Base-by-base conservation (phyloP, 148 eudicot genomes). In the Simmondsia chinensis region DNA sequence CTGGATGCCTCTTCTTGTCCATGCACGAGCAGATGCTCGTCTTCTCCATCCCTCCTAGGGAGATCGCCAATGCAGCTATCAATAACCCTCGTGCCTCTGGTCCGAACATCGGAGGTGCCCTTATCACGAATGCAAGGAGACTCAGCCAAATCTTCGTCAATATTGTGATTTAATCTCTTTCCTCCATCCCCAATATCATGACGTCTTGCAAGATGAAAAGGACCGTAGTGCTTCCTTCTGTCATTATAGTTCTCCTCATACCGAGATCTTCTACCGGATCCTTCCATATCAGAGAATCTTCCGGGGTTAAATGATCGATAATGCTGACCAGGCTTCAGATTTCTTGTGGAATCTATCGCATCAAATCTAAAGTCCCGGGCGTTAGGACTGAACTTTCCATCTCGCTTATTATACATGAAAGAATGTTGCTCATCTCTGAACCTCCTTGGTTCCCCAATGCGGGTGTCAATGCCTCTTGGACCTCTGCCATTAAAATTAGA, bases 11-110 rank as follows among this genome's bases (percentile, higher is more conserved):
- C n/a, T n/a, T 70, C 65, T 43, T 47, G 60, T 18, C 50, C 61
- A 40, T 35, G 46, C 15, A 35, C 18, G 39, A 43, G 52, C 8
- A 41, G 32, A 5, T 43, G 58, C 13, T 49, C 42, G 12, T 46
- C 76, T 38, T 59, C 66, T 67, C 65, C 39, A 46, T 41, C 34
- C 52, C 66, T 62, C 49, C 65, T 72, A 6, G 65, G 52, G 6
- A 34, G 37, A 45, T 72, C 66, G 20, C 56, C 58, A 35, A 35
- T 35, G 33, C 59, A 64, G 54, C 24, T 52, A 37, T 66, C 65
- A 18, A 43, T 50, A 32, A 48, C 54, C 43, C 65, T 58, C 10
- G 43, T 52, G 7, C 69, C 54, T 43, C 72, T 58, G 7, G 54
- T 63, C 43, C 59, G 61, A 31, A 66, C 66, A n/a, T 39, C 63